These are phyloP conservation scores for Ulota crispa DNA, from an alignment of 225 moss, liverwort and hornwort genomes.

Conservation along the genomic window DNA sequence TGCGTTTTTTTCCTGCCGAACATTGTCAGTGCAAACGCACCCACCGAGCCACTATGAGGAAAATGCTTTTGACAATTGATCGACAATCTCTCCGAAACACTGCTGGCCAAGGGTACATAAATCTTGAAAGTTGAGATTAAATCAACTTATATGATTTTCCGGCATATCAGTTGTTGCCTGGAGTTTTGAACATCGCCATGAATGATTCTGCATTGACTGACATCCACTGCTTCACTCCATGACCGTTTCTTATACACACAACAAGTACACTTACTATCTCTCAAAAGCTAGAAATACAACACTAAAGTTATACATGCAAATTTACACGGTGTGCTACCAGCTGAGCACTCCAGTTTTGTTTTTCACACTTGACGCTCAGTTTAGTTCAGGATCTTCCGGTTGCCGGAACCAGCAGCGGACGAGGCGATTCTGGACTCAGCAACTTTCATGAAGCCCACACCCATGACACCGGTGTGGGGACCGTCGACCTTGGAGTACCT, in stretches of 20 bases:
- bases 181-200: not conserved
- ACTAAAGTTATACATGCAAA: not conserved
- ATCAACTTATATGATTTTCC: not conserved
- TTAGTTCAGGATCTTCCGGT: constrained; percentile 30
- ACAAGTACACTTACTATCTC: not conserved
- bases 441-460: constrained; percentile 41
- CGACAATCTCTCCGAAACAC: not conserved
- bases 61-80: not conserved
- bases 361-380: constrained; percentile 3
- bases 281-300: not conserved
- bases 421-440: not conserved
- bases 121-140: not conserved
- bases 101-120: not conserved
- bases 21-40: too few relatives aligned
- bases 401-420: not conserved
- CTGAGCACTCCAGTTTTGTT: not conserved
- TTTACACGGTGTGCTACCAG: not conserved
- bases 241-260: not conserved
- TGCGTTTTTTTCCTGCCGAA: too few relatives aligned
- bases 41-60: too few relatives aligned
- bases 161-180: not conserved
- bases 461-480: constrained; percentile 57
- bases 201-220: not conserved
- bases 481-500: constrained; percentile 42
- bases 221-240: not conserved